Conservation (phyloP, 2,329 filamentous ascomycete genomes). For the Pleochaeta shiraiana region DNA sequence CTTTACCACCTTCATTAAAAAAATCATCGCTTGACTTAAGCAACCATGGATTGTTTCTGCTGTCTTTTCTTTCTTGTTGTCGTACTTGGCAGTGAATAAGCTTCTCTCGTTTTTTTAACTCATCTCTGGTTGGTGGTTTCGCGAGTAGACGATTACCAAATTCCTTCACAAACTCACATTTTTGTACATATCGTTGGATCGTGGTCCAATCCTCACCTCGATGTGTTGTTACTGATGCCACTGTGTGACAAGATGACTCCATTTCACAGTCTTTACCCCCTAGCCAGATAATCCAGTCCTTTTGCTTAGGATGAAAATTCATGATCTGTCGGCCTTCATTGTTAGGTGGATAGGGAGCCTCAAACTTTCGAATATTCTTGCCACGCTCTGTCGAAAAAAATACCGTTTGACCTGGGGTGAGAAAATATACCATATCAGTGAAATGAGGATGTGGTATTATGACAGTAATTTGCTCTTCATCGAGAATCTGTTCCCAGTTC, state of each 20-base stretch:
- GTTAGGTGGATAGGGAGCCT: conserved; percentile 36
- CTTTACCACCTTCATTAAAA: conserved; percentile 40
- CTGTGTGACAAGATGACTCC: conserved; percentile 37
- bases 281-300: conserved; percentile 85
- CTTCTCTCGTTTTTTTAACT: conserved; percentile 22
- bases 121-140: conserved; percentile 18
- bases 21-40: conserved; percentile 62
- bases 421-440: conserved; percentile 71
- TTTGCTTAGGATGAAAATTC: conserved; percentile 64
- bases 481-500: conserved; percentile 51
- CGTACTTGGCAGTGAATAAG: conserved; percentile 38
- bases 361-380: conserved; percentile 48
- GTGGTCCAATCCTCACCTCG: conserved; percentile 65
- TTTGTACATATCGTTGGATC: conserved; percentile 49
- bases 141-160: conserved; percentile 24
- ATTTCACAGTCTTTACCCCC: conserved; percentile 45
- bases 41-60: conserved; percentile 38
- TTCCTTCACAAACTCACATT: conserved; percentile 70
- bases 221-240: conserved; percentile 58
- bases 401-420: conserved; percentile 43
- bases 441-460: conserved; percentile 65
- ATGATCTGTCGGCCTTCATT: conserved; percentile 28
- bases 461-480: conserved; percentile 42
- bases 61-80: conserved; percentile 39
- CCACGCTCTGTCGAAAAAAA: conserved; percentile 71